These are phyloP conservation scores for Metschnikowia matae DNA, from an alignment of 805 yeast genomes.

Conservation along the genomic window DNA sequence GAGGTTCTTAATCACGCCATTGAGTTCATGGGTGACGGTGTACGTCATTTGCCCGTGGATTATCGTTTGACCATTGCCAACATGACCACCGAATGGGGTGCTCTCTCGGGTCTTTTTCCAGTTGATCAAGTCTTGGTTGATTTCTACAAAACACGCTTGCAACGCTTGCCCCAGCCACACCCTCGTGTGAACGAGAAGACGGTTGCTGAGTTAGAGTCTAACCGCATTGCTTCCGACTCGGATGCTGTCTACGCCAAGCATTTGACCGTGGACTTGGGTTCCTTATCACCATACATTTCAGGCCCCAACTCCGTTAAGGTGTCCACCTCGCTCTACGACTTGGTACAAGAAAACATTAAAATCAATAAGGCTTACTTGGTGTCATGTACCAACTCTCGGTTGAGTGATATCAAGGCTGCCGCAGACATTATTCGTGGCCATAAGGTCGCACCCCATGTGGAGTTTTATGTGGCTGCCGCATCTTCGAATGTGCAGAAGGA, in stretches of 20 bases:
- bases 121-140: slow-evolving; percentile 73
- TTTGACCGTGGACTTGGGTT: slow-evolving; percentile 70
- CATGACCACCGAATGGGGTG: slow-evolving; percentile 43
- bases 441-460: slow-evolving; percentile 84
- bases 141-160: slow-evolving; percentile 69
- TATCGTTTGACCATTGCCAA: slow-evolving; percentile 21
- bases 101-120: slow-evolving; percentile 92
- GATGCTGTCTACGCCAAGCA: slow-evolving; percentile 89
- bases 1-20: slow-evolving; percentile 92
- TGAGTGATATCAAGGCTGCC: slow-evolving; percentile 91
- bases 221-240: slow-evolving; percentile 51
- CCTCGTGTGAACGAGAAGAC: slow-evolving; percentile 72
- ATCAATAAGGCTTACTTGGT: slow-evolving; percentile 94
- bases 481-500: slow-evolving; percentile 89
- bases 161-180: slow-evolving; percentile 63
- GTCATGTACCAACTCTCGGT: slow-evolving; percentile 95
- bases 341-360: slow-evolving; percentile 67
- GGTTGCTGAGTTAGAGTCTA: slow-evolving; percentile 47
- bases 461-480: slow-evolving; percentile 97
- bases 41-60: slow-evolving; percentile 66
- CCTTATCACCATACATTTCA: slow-evolving; percentile 83
- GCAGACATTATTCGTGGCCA: slow-evolving; percentile 81
- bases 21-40: slow-evolving; percentile 84
- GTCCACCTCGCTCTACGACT: slow-evolving; percentile 70
- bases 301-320: slow-evolving; percentile 98